Percentiles rank a stretch among this genome's conserved stretches.
Conservation (phyloP, 371 early-diverging fungal species). For the Mortierella sp. region DNA sequence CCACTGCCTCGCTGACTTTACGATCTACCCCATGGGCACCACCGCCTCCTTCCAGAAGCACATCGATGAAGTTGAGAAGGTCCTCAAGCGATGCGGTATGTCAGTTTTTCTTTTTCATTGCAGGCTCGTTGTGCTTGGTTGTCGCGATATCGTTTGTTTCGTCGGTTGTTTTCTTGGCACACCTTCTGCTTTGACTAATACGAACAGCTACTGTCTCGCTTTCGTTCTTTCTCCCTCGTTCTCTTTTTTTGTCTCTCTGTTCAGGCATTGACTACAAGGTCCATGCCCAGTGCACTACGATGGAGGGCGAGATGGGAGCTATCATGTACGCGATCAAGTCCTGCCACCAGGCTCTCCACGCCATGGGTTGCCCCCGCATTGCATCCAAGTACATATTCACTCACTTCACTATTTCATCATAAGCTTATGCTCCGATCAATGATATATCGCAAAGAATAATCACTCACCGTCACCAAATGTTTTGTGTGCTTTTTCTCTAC, state of each 20-base stretch:
- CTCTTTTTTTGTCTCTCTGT: background rate
- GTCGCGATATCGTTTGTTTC: background rate
- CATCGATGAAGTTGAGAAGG: conserved; percentile 23
- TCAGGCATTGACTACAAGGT: conserved; percentile 23
- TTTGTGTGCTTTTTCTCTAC: background rate
- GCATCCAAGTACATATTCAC: conserved; percentile 15
- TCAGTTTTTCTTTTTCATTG: background rate
- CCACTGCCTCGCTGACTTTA: conserved; percentile 28
- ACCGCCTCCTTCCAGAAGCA: background rate
- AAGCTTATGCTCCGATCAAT: background rate
- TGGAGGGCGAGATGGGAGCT: conserved; percentile 18
- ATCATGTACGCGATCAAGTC: conserved; percentile 32
- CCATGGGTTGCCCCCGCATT: conserved; percentile 23
- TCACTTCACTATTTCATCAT: background rate
- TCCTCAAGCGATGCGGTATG: conserved; percentile 26
- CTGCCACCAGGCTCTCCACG: conserved; percentile 23
- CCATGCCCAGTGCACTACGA: conserved; percentile 22
- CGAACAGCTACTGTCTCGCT: background rate
- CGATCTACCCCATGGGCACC: conserved; percentile 30
- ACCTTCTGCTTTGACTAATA: background rate
- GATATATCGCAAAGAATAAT: background rate
- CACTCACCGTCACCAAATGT: background rate
- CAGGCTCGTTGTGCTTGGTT: background rate
- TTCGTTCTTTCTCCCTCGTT: background rate
- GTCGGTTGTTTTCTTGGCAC: too few relatives aligned